These are phyloP conservation scores for Vicia sativa DNA, from an alignment of 306 rosid genomes.

Conservation along the genomic window DNA sequence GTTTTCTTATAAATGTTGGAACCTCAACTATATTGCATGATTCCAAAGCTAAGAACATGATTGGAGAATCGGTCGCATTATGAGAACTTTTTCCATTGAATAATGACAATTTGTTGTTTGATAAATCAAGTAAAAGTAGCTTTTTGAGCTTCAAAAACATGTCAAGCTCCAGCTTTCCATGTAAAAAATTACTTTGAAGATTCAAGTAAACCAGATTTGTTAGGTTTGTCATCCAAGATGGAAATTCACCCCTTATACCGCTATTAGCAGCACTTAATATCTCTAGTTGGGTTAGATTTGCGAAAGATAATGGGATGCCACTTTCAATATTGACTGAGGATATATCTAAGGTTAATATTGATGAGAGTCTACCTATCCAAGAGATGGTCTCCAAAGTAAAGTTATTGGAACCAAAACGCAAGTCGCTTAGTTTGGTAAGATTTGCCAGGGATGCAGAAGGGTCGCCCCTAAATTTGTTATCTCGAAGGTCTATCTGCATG, in stretches of 20 bases:
- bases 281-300: conserved; percentile 8
- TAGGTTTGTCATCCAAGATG: not conserved
- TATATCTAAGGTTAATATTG: too few species aligned
- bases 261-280: not conserved
- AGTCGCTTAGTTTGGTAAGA: too few species aligned
- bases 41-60: not conserved
- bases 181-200: rapidly evolving
- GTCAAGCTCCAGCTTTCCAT: conserved; percentile 17
- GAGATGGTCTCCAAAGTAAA: conserved; percentile 27
- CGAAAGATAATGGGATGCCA: conserved; percentile 17
- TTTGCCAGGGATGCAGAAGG: not conserved
- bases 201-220: not conserved
- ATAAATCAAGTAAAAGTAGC: too few species aligned
- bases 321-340: conserved; percentile 25
- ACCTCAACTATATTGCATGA: not conserved
- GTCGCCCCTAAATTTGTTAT: not conserved
- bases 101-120: too few species aligned
- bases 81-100: too few species aligned
- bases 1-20: not conserved
- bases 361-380: conserved; percentile 27
- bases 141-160: not conserved
- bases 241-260: conserved; percentile 1
- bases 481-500: too few species aligned
- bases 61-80: too few species aligned
- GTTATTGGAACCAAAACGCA: not conserved